Conservation (phyloP, 345 rosid species). For the Aegle marmelos region DNA sequence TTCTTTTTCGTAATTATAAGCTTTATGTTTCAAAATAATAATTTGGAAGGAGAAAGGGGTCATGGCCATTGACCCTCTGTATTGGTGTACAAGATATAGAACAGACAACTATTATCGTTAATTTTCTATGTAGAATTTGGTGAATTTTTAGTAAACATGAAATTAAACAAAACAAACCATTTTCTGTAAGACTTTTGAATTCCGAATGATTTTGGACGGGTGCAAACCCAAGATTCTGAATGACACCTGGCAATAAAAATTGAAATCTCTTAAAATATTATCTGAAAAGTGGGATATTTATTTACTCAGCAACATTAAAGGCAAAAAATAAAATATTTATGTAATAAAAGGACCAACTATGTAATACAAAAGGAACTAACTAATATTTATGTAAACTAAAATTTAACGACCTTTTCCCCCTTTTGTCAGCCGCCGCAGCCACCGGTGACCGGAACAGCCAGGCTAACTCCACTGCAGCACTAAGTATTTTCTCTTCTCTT, state of each 20-base stretch:
- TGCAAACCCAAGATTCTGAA: too few relatives aligned
- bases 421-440: background rate
- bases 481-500: background rate
- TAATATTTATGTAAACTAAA: background rate
- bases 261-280: too few relatives aligned
- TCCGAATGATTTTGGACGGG: too few relatives aligned
- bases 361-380: too few relatives aligned
- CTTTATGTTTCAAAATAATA: background rate
- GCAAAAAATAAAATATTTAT: too few relatives aligned
- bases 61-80: slow-evolving; percentile 8
- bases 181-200: background rate
- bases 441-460: background rate
- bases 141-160: background rate
- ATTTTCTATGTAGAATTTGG: background rate
- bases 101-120: too few relatives aligned
- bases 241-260: too few relatives aligned
- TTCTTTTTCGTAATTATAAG: too few relatives aligned
- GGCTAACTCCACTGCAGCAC: background rate
- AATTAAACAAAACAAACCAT: too few relatives aligned
- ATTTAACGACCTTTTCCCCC: background rate
- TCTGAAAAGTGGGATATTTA: too few relatives aligned
- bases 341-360: too few relatives aligned
- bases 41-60: background rate
- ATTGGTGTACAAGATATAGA: background rate
- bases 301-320: too few relatives aligned